These are phyloP conservation scores for Candida vartiovaarae DNA, from an alignment of 805 yeast genomes.

Conservation along the genomic window DNA sequence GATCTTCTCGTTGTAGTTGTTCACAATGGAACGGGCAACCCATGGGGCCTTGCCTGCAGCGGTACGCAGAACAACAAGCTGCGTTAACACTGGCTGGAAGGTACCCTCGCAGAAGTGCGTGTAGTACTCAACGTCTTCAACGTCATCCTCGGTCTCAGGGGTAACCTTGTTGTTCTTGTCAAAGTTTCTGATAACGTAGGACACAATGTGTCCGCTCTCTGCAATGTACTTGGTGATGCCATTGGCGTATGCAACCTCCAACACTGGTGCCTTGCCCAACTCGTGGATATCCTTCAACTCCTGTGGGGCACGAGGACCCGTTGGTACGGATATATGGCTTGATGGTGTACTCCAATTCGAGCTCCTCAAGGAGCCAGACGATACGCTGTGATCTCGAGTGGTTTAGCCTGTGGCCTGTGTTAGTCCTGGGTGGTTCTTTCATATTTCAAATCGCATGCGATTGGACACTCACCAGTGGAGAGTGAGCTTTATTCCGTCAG, in stretches of 20 bases:
- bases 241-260: constrained; percentile 36
- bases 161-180: constrained; percentile 35
- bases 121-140: constrained; percentile 41
- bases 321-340: constrained; percentile 43
- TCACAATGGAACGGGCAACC: constrained; percentile 38
- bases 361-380: constrained; percentile 57
- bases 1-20: constrained; percentile 36
- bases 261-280: constrained; percentile 55
- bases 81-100: constrained; percentile 41
- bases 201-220: constrained; percentile 56
- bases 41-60: constrained; percentile 37
- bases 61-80: constrained; percentile 16
- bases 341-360: constrained; percentile 47
- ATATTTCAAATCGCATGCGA: not conserved
- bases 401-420: constrained; percentile 11
- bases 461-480: constrained; percentile 17
- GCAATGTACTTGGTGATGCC: constrained; percentile 31
- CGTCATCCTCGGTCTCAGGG: constrained; percentile 31
- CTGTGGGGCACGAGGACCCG: constrained; percentile 39
- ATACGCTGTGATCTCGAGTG: constrained; percentile 55
- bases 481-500: constrained; percentile 10
- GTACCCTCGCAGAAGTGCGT: constrained; percentile 59
- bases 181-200: constrained; percentile 42
- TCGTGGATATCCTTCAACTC: constrained; percentile 50
- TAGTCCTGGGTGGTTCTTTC: not conserved